phyloP scores from a whole-genome alignment of 306 rosid species.

The Vachellia collinsii region DNA sequence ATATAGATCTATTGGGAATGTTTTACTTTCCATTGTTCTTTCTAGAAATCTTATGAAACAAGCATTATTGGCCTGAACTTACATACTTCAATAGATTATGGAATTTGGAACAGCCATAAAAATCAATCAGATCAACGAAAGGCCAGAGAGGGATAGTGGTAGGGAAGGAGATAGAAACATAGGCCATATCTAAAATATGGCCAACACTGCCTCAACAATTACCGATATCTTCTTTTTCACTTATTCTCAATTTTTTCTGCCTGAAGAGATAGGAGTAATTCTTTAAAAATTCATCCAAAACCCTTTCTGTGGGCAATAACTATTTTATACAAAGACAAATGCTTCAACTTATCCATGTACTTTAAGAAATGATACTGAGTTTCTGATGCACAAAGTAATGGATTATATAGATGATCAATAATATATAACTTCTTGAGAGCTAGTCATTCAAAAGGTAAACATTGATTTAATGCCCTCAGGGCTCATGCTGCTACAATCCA shows the following conservation, averaged over 20 bases:
- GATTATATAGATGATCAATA: background rate
- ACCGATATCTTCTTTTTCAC: background rate
- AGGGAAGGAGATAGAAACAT: background rate
- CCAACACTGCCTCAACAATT: background rate
- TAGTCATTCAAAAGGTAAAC: constrained; percentile 8
- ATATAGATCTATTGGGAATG: background rate
- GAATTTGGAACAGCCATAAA: background rate
- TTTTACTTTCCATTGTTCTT: background rate
- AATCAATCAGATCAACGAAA: background rate
- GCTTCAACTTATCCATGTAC: background rate
- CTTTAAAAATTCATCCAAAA: background rate
- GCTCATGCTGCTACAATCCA: background rate
- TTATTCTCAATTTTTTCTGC: background rate
- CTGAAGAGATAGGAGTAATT: background rate
- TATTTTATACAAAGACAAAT: background rate
- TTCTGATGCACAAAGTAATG: background rate
- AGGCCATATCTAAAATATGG: background rate
- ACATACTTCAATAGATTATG: background rate
- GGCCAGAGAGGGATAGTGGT: background rate
- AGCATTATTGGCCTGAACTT: background rate
- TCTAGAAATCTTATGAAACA: constrained; percentile 1
- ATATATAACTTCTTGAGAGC: constrained; percentile 4
- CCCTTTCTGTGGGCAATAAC: background rate
- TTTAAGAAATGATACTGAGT: constrained; percentile 5
- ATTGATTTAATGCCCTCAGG: background rate